Evolutionary conservation across 768 basidiomycete species (phyloP).

Genomic region (Coprinellus aureogranulatus): DNA sequence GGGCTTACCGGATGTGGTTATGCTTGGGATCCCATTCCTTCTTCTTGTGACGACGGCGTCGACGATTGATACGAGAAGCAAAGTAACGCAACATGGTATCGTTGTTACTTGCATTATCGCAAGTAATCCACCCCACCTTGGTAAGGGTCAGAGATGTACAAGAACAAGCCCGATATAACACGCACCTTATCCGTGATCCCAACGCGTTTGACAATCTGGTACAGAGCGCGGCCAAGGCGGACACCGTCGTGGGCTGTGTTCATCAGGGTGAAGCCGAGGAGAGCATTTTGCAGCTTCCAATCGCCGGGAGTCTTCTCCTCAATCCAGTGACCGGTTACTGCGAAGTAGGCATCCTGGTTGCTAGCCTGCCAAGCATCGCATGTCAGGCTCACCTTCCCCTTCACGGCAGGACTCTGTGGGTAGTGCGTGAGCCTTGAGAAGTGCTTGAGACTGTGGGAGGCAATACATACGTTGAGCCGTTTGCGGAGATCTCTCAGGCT

Average conservation of each 20-base stretch:
- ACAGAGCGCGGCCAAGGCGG: constrained; percentile 37
- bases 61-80: constrained; percentile 18
- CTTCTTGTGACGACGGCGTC: not conserved
- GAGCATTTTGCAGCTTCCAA: constrained; percentile 29
- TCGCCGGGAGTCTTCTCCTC: constrained; percentile 21
- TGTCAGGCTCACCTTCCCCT: constrained; percentile 19
- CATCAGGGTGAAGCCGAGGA: constrained; percentile 35
- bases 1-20: not conserved
- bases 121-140: constrained; percentile 19
- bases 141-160: too few relatives aligned
- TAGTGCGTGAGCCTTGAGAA: not conserved
- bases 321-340: constrained; percentile 37
- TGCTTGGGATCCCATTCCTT: not conserved
- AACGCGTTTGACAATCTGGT: constrained; percentile 26
- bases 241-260: constrained; percentile 38
- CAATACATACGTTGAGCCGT: constrained; percentile 11
- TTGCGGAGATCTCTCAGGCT: constrained; percentile 9
- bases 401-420: not conserved
- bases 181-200: constrained; percentile 28
- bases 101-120: constrained; percentile 37
- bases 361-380: constrained; percentile 41
- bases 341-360: constrained; percentile 37
- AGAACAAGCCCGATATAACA: too few relatives aligned
- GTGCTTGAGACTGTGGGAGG: not conserved
- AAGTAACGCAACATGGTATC: constrained; percentile 31